These are phyloP conservation scores for Neonectria ditissima DNA, from an alignment of 2,329 filamentous ascomycete genomes.

Conservation along the genomic window DNA sequence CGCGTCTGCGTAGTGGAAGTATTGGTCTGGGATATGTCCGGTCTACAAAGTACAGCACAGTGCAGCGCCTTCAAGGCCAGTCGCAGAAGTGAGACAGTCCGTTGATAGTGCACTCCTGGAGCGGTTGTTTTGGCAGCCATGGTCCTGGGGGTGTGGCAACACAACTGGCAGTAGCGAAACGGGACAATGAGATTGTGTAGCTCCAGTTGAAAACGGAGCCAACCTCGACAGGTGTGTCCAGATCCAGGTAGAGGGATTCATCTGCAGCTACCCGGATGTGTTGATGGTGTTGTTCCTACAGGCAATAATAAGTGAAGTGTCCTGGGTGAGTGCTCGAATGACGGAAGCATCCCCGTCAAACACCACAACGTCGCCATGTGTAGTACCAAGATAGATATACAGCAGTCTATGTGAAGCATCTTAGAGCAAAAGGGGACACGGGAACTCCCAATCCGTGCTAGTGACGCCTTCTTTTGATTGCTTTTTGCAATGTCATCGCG, in stretches of 20 bases:
- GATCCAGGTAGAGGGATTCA: background rate
- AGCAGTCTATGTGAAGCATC: background rate
- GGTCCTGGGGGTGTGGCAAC: background rate
- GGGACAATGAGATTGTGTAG: background rate
- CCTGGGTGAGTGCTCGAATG: background rate
- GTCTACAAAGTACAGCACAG: background rate
- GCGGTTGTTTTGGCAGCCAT: background rate
- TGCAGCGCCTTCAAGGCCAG: background rate
- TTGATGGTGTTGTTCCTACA: background rate
- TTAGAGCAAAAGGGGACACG: background rate
- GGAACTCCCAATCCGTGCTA: background rate
- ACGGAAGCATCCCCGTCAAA: background rate
- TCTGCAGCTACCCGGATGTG: background rate
- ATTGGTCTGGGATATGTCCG: background rate
- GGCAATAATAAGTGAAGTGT: too few species aligned
- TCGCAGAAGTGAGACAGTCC: background rate
- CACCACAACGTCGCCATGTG: background rate
- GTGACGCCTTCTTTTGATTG: background rate
- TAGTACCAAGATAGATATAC: background rate
- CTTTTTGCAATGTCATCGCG: conserved; percentile 8
- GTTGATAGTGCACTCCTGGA: background rate
- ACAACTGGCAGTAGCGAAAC: background rate
- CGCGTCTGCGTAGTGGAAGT: background rate
- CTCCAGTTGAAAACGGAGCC: background rate
- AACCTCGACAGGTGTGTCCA: background rate